Base-by-base conservation (phyloP, 495 filamentous ascomycete species). In the Hypoxylon trugodes region DNA sequence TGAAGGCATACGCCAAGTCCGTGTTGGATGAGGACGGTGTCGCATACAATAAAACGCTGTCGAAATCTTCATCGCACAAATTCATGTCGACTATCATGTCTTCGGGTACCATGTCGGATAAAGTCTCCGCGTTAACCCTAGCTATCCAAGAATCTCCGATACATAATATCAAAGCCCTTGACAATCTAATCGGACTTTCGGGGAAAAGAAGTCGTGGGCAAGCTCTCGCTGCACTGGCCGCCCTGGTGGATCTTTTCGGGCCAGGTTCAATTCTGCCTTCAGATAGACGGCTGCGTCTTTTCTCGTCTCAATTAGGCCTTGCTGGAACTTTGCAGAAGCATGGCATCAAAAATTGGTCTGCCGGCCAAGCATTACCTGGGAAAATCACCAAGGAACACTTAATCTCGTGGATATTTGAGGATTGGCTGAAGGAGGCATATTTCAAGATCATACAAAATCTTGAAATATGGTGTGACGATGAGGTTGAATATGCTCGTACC, bases 11-110 rank as follows among this genome's bases (percentile, higher is more conserved):
- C 73, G 93, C 91, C 7, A 84, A 87, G 37, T 79, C 80, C 2
- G 77, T 97, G 13, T 80, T 98, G 1, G 86, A 93, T 51, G 77
- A 84, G 22, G 95, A 98, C 52, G 72, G 77, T 83, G 82, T 73
- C 75, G 83, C 37, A 60, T 88, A 75, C 89, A 92, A 72, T 51
- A 73, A 78, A 7, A 70, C 58, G 19, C 59, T 72, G 24, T 81
- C 81, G 1, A 77, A 84, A 18, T 89, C 90, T 36, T 97, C 95
- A 1, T 90, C 93, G 7, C 88, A 93, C 70, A 95, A 90, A 74
- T 98, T 98, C 80, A 87, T 97, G 78, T 90, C 90, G 1, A 96
- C 92, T 4, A 96, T 98, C 73, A 97, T 98, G 95, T 78, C 92
- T 12, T 92, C 93, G 1, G 95, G 95, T 77, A 98, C 96, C 6